Evolutionary conservation across 2,329 filamentous ascomycete genomes (phyloP).

Genomic region (Verticillium albo-atrum): DNA sequence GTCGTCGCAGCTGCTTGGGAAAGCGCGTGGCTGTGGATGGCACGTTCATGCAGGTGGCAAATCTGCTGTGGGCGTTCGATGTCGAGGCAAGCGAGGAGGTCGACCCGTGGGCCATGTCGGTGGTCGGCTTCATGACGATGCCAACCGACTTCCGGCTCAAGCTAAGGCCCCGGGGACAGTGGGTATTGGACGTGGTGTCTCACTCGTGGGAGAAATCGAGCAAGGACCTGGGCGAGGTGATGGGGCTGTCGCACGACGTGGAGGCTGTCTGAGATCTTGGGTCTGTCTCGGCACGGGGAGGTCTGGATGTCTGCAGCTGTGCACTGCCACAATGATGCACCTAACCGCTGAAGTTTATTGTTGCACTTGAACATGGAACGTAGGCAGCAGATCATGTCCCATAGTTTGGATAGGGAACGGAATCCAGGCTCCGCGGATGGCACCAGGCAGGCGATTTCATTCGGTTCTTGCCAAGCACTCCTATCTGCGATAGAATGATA

Average conservation of each 20-base stretch:
- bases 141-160: conserved; percentile 21
- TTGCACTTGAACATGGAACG: too few species aligned
- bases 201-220: conserved; percentile 9
- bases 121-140: conserved; percentile 19
- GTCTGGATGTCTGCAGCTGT: not conserved
- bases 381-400: not conserved
- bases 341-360: too few species aligned
- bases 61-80: conserved; percentile 47
- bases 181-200: conserved; percentile 20
- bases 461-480: too few species aligned
- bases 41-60: conserved; percentile 34
- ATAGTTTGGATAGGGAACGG: not conserved
- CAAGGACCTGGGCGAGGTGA: conserved; percentile 6
- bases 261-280: not conserved
- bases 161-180: conserved; percentile 20
- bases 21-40: conserved; percentile 44
- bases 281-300: not conserved
- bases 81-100: conserved; percentile 22
- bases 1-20: conserved; percentile 35
- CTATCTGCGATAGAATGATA: too few species aligned
- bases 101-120: conserved; percentile 11
- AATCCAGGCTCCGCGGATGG: not conserved
- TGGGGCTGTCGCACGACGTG: conserved; percentile 2
- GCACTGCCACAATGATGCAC: not conserved
- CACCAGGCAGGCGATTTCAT: not conserved